Percentiles rank a stretch among this genome's conserved stretches.
phyloP scores from a whole-genome alignment of 169 alveolate genomes.

The Plasmodium gaboni region DNA sequence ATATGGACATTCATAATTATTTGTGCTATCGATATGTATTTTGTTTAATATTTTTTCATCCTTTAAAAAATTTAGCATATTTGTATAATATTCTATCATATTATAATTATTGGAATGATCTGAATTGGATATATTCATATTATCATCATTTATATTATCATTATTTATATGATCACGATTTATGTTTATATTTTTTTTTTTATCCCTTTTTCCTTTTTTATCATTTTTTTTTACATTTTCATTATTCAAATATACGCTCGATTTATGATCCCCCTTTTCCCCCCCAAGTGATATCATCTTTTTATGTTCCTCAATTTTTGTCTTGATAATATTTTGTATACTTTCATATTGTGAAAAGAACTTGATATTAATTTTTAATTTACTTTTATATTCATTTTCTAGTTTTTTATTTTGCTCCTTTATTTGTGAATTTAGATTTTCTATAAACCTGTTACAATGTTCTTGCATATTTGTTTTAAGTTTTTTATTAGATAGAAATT shows the following conservation, averaged over 20 bases:
- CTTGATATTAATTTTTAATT: constrained; percentile 73
- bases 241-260: too few species aligned
- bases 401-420: constrained; percentile 74
- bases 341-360: constrained; percentile 49
- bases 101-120: too few species aligned
- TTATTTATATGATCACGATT: too few species aligned
- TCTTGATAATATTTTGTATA: constrained; percentile 11
- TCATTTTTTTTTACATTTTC: neutral
- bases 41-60: constrained; percentile 15
- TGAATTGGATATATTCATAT: too few species aligned
- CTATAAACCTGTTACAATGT: constrained; percentile 60
- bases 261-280: too few species aligned
- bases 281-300: too few species aligned
- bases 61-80: constrained; percentile 38
- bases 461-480: constrained; percentile 20
- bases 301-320: too few species aligned
- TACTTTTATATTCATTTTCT: constrained; percentile 46
- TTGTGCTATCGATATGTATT: constrained; percentile 9
- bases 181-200: too few species aligned
- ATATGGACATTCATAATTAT: constrained; percentile 24
- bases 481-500: constrained; percentile 30
- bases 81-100: neutral
- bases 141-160: too few species aligned
- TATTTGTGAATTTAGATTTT: constrained; percentile 56
- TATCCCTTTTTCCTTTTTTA: neutral